These are phyloP conservation scores for Fusarium devonianum DNA, from an alignment of 2,329 filamentous ascomycete species.

Conservation along the genomic window DNA sequence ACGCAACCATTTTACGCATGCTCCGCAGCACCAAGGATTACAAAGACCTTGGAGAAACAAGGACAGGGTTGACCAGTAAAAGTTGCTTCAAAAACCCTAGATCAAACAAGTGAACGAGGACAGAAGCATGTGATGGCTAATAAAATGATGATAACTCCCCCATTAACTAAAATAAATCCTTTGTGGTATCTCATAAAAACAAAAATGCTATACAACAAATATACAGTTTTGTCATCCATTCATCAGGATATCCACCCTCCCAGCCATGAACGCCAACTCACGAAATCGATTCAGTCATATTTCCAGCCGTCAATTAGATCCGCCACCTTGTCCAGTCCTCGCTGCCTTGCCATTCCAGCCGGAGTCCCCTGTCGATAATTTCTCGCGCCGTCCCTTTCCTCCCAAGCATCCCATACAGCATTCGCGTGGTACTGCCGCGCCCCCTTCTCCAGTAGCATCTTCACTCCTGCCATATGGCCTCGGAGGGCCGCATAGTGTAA, in stretches of 20 bases:
- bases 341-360: conserved; percentile 41
- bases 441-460: conserved; percentile 36
- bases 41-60: no score
- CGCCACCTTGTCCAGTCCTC: conserved; percentile 39
- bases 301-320: conserved; percentile 42
- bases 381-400: conserved; percentile 37
- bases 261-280: conserved; percentile 13
- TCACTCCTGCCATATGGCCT: conserved; percentile 36
- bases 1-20: conserved; percentile 6
- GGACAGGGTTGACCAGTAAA: no score
- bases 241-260: conserved; percentile 13
- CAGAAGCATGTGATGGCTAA: no score
- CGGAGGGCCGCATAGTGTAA: conserved; percentile 41
- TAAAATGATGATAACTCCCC: no score
- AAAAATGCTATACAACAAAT: conserved; percentile 10
- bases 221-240: conserved; percentile 21
- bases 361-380: conserved; percentile 40
- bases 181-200: conserved; percentile 32
- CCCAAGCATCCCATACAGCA: conserved; percentile 41
- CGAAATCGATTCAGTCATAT: conserved; percentile 28
- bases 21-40: no score
- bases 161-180: conserved; percentile 18
- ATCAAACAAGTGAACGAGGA: no score
- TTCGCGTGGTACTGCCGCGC: conserved; percentile 40
- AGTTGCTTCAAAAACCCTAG: no score